Percentiles rank a stretch among this genome's conserved stretches.
These are phyloP conservation scores for Martensiomyces pterosporus DNA, from an alignment of 192 early-diverging fungal species.

Conservation along the genomic window DNA sequence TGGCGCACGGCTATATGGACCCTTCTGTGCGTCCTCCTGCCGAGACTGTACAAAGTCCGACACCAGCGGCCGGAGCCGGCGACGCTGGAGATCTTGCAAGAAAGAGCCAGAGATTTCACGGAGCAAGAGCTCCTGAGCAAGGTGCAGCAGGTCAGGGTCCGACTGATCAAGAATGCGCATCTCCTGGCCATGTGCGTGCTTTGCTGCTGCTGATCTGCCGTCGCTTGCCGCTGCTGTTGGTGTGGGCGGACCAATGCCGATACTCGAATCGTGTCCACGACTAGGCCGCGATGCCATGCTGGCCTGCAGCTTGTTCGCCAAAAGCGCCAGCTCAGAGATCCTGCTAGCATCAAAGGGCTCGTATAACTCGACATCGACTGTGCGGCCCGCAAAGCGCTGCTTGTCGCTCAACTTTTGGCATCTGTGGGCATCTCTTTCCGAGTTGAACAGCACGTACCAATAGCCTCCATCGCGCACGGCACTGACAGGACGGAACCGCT, in stretches of 20 bases:
- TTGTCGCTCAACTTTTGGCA: conserved; percentile 45
- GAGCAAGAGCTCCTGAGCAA: conserved; percentile 33
- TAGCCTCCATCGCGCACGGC: conserved; percentile 31
- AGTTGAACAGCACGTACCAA: conserved; percentile 47
- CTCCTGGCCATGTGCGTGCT: conserved; percentile 15
- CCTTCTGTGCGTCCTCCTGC: neutral
- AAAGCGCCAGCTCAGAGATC: conserved; percentile 22
- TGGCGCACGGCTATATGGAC: too few relatives aligned
- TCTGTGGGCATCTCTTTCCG: conserved; percentile 43
- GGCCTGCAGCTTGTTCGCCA: too few relatives aligned
- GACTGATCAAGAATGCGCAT: conserved; percentile 6
- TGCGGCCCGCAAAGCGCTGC: conserved; percentile 26
- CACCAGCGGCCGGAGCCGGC: conserved; percentile 16
- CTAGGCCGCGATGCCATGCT: too few relatives aligned
- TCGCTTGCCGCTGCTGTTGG: too few relatives aligned
- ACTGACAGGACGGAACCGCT: conserved; percentile 32
- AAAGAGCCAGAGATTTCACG: conserved; percentile 41
- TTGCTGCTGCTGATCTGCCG: neutral
- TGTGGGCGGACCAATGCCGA: too few relatives aligned
- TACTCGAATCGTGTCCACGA: too few relatives aligned
- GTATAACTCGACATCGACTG: conserved; percentile 46
- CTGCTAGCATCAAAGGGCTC: conserved; percentile 13
- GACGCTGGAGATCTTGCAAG: conserved; percentile 31
- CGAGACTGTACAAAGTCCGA: too few relatives aligned
- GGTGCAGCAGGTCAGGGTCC: conserved; percentile 22